These are phyloP conservation scores for Barnettozyma sucrosica DNA, from an alignment of 805 yeast genomes.

Conservation along the genomic window DNA sequence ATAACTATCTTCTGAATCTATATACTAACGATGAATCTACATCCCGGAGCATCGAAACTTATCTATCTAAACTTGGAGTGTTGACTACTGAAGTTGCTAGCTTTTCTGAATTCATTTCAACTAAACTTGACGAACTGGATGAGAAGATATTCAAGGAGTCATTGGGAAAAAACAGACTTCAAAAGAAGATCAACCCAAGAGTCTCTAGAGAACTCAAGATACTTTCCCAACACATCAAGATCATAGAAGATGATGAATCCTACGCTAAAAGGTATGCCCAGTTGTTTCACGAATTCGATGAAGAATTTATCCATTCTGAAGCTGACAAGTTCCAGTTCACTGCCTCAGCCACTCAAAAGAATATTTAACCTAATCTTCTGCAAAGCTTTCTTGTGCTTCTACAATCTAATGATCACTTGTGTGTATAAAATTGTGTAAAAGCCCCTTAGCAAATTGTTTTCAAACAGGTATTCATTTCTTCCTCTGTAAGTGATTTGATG, in stretches of 20 bases:
- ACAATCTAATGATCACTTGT: no score
- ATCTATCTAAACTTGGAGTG: constrained; percentile 10
- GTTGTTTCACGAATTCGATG: constrained; percentile 19
- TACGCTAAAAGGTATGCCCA: constrained; percentile 11
- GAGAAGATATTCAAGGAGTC: constrained; percentile 19
- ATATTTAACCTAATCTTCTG: neutral
- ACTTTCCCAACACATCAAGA: constrained; percentile 15
- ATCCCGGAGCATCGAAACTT: constrained; percentile 1
- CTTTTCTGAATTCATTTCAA: constrained; percentile 9
- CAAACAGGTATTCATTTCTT: constrained; percentile 52
- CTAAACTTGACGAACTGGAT: constrained; percentile 19
- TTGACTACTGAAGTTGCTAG: constrained; percentile 4
- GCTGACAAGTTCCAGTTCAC: constrained; percentile 9
- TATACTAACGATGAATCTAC: constrained; percentile 13
- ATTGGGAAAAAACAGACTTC: constrained; percentile 18
- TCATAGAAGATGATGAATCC: constrained; percentile 17
- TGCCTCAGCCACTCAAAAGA: constrained; percentile 14
- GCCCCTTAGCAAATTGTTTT: constrained; percentile 2
- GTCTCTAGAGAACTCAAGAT: constrained; percentile 12
- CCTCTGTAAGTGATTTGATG: constrained; percentile 65
- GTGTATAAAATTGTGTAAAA: neutral
- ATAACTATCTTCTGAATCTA: constrained; percentile 20
- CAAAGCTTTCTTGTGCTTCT: neutral
- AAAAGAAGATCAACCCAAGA: constrained; percentile 21
- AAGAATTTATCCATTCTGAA: constrained; percentile 19